Evolutionary conservation across 2,329 filamentous ascomycete species (phyloP).

Genomic region (Exophiala sp.): DNA sequence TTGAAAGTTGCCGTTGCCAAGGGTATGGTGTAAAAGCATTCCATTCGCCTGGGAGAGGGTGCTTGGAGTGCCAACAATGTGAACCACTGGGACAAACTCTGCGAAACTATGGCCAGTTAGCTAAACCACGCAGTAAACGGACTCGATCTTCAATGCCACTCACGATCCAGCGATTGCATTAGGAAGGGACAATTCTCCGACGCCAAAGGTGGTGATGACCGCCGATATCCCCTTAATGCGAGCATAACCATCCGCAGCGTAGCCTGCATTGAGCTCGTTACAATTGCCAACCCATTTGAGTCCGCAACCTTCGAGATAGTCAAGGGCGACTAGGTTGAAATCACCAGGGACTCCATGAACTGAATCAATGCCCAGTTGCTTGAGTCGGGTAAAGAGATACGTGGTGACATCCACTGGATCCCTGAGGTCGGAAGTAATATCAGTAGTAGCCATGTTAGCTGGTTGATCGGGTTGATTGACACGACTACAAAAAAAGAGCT

Average conservation of each 20-base stretch:
- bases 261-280: slow-evolving; percentile 64
- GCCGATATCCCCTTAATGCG: slow-evolving; percentile 46
- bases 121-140: too few relatives aligned
- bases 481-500: not conserved
- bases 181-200: slow-evolving; percentile 47
- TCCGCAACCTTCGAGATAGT: slow-evolving; percentile 54
- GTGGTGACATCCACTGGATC: slow-evolving; percentile 47
- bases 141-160: slow-evolving; percentile 35
- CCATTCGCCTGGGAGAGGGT: slow-evolving; percentile 50
- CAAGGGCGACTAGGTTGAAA: slow-evolving; percentile 46
- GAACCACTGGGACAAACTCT: slow-evolving; percentile 57
- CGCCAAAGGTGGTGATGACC: slow-evolving; percentile 56
- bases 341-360: slow-evolving; percentile 53
- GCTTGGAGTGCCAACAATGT: slow-evolving; percentile 57
- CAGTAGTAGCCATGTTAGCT: slow-evolving; percentile 22
- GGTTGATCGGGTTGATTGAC: not conserved
- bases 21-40: slow-evolving; percentile 36
- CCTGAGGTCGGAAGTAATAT: slow-evolving; percentile 44
- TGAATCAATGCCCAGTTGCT: slow-evolving; percentile 49
- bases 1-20: slow-evolving; percentile 29
- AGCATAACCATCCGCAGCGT: slow-evolving; percentile 77
- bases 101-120: slow-evolving; percentile 46
- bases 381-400: slow-evolving; percentile 50
- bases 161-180: slow-evolving; percentile 46
- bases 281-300: slow-evolving; percentile 60